Evolutionary conservation across 305 asterid genomes (phyloP).

Genomic region (Solanum hybrid): DNA sequence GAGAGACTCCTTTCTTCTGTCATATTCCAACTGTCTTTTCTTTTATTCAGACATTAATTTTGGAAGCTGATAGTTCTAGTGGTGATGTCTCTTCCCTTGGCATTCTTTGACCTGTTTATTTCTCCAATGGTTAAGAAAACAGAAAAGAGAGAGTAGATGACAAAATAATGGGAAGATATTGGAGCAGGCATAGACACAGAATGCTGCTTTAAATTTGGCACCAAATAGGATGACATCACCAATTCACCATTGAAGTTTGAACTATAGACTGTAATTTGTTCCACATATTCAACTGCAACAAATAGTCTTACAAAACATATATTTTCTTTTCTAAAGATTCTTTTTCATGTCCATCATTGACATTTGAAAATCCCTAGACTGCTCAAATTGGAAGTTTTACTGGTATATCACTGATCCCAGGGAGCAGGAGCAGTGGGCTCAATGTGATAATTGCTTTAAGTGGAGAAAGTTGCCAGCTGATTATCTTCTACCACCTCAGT

Average conservation of each 20-base stretch:
- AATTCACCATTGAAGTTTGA: not conserved
- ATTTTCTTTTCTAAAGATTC: not conserved
- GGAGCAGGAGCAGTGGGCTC: slow-evolving; percentile 91
- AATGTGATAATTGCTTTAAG: slow-evolving; percentile 74
- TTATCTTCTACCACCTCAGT: slow-evolving; percentile 74
- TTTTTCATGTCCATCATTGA: not conserved
- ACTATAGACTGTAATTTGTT: not conserved
- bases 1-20: not conserved
- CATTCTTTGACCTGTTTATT: not conserved
- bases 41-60: not conserved
- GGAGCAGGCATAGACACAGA: not conserved
- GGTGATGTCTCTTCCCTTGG: not conserved
- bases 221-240: not conserved
- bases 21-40: not conserved
- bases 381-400: not conserved
- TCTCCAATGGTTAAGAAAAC: not conserved
- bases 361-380: not conserved
- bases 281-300: not conserved
- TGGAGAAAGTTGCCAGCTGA: slow-evolving; percentile 76
- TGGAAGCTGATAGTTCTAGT: not conserved
- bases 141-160: not conserved
- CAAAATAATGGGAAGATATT: not conserved
- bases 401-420: slow-evolving; percentile 26
- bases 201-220: not conserved
- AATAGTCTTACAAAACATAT: not conserved